Percentiles rank a stretch among this genome's conserved stretches.
Evolutionary conservation across 2,329 filamentous ascomycete species (phyloP).

Genomic region (Thelonectria blattea): DNA sequence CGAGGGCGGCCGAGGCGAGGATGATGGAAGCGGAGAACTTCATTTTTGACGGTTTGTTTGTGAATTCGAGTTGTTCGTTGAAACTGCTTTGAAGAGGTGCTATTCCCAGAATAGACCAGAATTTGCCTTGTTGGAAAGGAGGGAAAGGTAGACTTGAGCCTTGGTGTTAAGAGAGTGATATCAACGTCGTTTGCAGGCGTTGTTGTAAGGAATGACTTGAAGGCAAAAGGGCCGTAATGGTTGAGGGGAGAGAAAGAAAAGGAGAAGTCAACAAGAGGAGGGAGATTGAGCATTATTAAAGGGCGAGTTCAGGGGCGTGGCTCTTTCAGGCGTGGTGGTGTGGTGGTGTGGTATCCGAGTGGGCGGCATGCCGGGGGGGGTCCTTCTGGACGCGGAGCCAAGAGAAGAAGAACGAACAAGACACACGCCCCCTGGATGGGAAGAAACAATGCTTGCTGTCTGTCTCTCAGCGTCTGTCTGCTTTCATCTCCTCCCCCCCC

Average conservation of each 20-base stretch:
- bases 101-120: constrained; percentile 35
- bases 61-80: constrained; percentile 19
- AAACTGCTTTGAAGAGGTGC: constrained; percentile 5
- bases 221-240: constrained; percentile 34
- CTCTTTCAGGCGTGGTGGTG: constrained; percentile 5
- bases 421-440: neutral
- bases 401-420: neutral
- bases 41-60: constrained; percentile 43
- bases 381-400: neutral
- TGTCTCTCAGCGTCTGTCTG: neutral
- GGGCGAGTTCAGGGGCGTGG: constrained; percentile 34
- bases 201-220: constrained; percentile 35
- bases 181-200: constrained; percentile 31
- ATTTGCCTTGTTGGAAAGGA: constrained; percentile 34
- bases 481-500: neutral
- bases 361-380: constrained; percentile 4
- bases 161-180: constrained; percentile 34
- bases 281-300: constrained; percentile 39
- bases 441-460: neutral
- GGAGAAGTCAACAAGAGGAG: constrained; percentile 25
- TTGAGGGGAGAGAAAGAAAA: constrained; percentile 20
- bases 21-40: constrained; percentile 49
- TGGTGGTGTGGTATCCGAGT: constrained; percentile 1
- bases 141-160: constrained; percentile 26
- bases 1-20: constrained; percentile 48